Evolutionary conservation across 768 basidiomycete species (phyloP).

Genomic region (Suillus occidentalis): DNA sequence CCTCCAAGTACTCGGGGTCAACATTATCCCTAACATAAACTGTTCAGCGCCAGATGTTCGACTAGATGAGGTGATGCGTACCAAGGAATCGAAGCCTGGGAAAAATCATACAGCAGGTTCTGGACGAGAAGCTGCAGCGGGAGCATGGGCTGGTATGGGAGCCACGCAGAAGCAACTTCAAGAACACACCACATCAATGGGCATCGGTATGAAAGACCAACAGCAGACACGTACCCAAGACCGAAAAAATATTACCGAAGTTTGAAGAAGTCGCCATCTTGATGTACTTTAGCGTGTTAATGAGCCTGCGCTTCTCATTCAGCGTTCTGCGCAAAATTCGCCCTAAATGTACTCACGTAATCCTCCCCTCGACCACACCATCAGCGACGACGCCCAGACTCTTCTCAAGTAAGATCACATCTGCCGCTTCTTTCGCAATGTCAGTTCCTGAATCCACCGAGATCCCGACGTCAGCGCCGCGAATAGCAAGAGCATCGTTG

Average conservation of each 20-base stretch:
- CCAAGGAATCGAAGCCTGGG: conserved; percentile 38
- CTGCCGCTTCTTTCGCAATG: conserved; percentile 40
- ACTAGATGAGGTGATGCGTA: conserved; percentile 8
- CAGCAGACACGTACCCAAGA: conserved; percentile 22
- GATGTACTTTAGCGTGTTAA: conserved; percentile 39
- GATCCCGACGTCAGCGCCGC: conserved; percentile 33
- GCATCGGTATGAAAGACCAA: background rate
- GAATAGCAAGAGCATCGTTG: conserved; percentile 33
- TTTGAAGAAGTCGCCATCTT: conserved; percentile 39
- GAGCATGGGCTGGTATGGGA: conserved; percentile 38
- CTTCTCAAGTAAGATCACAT: conserved; percentile 37
- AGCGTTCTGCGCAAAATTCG: conserved; percentile 7
- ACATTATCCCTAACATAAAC: conserved; percentile 33
- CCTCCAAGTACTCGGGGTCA: conserved; percentile 35
- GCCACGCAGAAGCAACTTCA: conserved; percentile 37
- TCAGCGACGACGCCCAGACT: conserved; percentile 34
- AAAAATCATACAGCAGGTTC: conserved; percentile 38
- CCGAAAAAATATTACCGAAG: conserved; percentile 36
- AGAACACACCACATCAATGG: background rate
- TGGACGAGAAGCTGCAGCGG: conserved; percentile 33
- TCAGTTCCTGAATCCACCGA: conserved; percentile 34
- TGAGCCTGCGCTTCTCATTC: conserved; percentile 25
- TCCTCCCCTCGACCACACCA: conserved; percentile 33
- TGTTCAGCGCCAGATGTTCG: conserved; percentile 11
- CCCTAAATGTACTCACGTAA: conserved; percentile 26